Base-by-base conservation (phyloP, 768 basidiomycete species). In the Boletus tomentosulus region DNA sequence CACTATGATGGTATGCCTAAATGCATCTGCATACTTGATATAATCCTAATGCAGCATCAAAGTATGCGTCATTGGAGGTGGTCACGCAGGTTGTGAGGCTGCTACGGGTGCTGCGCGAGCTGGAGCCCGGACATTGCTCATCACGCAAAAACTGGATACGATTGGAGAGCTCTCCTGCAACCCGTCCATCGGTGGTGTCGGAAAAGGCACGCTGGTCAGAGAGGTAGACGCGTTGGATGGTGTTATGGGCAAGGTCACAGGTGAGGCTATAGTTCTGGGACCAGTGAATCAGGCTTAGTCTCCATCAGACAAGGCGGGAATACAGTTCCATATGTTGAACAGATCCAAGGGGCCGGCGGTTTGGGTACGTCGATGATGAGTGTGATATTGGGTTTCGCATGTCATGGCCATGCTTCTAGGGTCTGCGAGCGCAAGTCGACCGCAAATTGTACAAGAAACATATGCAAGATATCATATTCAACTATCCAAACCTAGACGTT, bases 161-260 rank as follows among this genome's bases (percentile, higher is more conserved):
- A 82, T 96, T 44, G 93, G 93, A 33, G 84, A 82, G 57, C 73
- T 96, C 62, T 93, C 91, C 22, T 96, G 93, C 62, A 96, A 96
- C 67, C 93, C 93, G 3, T 92, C 89, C 1, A 87, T 95, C 55
- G 93, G 93, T 7, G 92, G 92, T 19, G 85, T 96, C 4, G 93
- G 93, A 6, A 96, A 96, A 71, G 93, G 93, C 19, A 93, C 87
- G 0, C 74, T 96, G 30, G 90, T 95, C n/a, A 76, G 87, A 41
- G 93, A 96, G 68, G 84, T 96, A 6, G 93, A 96, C 64, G 93
- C 93, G 28, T 72, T 96, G 53, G 93, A 92, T 59, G 93, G 93
- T 3, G 64, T 94, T 10, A 92, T 92, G 76, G 93, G 89, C 2
- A 75, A 75, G 42, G 81, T 92, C n/a, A 80, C 89, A 57, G 92